These are phyloP conservation scores for Hypoxylon sp. DNA, from an alignment of 2,329 filamentous ascomycete genomes.

Conservation along the genomic window DNA sequence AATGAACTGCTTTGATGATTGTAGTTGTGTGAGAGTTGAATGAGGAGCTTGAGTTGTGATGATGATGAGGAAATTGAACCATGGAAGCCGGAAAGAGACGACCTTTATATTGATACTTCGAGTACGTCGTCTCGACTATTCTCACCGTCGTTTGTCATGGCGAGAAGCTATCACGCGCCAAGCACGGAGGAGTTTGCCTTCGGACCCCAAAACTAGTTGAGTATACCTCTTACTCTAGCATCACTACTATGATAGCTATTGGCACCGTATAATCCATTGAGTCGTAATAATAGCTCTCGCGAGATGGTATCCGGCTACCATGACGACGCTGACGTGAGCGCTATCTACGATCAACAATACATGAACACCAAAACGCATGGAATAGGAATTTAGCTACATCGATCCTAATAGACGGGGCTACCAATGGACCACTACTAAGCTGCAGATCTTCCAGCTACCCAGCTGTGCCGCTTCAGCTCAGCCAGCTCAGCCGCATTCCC, in stretches of 20 bases:
- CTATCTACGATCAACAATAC: background rate
- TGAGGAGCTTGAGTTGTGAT: background rate
- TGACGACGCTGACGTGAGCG: conserved; percentile 9
- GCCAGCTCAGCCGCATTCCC: background rate
- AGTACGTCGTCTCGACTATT: conserved; percentile 3
- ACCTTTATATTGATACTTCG: conserved; percentile 15
- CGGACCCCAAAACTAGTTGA: background rate
- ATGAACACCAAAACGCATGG: background rate
- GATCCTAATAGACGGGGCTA: background rate
- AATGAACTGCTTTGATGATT: conserved; percentile 17
- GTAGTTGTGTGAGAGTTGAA: conserved; percentile 2
- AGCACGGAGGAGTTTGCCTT: conserved; percentile 8
- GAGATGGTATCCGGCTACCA: conserved; percentile 1
- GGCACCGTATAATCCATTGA: background rate
- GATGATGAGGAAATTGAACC: conserved; percentile 9
- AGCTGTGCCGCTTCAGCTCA: background rate
- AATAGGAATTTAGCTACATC: background rate
- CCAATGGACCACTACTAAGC: background rate
- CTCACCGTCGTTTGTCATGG: conserved; percentile 2
- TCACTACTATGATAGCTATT: conserved; percentile 1
- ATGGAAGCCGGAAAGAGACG: conserved; percentile 4
- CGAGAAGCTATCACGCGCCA: conserved; percentile 5
- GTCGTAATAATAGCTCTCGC: conserved; percentile 17
- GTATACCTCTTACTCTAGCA: conserved; percentile 6
- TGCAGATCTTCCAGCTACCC: background rate